Conservation (phyloP, 2,329 filamentous ascomycete species). For the Colletotrichum siamense region DNA sequence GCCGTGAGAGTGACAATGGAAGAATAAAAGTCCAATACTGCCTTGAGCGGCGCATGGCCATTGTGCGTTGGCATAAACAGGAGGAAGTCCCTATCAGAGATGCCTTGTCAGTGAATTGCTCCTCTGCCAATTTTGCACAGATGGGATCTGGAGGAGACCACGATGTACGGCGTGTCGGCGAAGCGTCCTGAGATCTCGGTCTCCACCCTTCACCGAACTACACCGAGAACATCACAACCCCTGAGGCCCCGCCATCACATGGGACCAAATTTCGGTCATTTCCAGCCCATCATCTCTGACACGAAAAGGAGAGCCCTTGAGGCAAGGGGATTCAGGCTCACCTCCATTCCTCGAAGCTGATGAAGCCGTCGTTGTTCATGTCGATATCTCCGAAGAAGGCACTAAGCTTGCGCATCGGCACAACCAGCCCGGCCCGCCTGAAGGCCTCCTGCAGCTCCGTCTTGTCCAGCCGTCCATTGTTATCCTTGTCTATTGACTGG, state of each 20-base stretch:
- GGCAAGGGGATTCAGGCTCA: conserved; percentile 51
- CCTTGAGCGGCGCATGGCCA: conserved; percentile 73
- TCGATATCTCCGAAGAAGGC: conserved; percentile 92
- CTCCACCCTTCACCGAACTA: neutral
- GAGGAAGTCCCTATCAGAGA: conserved; percentile 76
- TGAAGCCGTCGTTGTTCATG: conserved; percentile 83
- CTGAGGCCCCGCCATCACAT: neutral
- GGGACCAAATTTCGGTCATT: neutral
- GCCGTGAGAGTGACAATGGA: conserved; percentile 87
- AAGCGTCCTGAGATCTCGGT: neutral
- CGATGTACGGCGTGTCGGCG: neutral
- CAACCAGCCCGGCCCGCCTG: conserved; percentile 75
- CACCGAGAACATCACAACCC: neutral
- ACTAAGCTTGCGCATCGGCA: conserved; percentile 78
- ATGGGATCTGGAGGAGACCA: neutral
- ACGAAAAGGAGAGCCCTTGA: neutral
- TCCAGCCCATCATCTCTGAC: neutral
- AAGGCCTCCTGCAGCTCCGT: conserved; percentile 84
- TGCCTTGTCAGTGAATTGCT: neutral
- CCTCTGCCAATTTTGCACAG: neutral
- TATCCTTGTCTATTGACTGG: conserved; percentile 82
- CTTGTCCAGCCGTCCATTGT: conserved; percentile 86
- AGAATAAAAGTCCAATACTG: conserved; percentile 90
- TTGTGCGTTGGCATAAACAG: conserved; percentile 79
- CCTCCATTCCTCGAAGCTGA: conserved; percentile 97